Conservation (phyloP, 345 rosid genomes). For the Brassica incana region DNA sequence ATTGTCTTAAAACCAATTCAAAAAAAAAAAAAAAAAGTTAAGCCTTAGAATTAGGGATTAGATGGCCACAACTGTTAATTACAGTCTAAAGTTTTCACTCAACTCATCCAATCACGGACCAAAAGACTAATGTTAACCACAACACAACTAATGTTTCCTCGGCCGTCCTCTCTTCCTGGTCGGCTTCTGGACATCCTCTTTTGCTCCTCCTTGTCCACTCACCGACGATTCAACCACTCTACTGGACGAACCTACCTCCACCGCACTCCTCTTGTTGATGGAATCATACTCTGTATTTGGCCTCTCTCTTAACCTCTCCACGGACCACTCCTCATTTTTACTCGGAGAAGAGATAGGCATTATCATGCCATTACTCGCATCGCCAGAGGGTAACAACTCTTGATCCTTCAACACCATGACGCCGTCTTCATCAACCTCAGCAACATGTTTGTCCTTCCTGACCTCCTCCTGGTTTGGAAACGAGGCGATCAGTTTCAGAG, state of each 20-base stretch:
- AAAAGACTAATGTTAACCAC: not conserved
- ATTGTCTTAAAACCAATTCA: not conserved
- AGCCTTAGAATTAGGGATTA: not conserved
- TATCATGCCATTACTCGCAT: not conserved
- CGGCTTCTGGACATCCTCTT: conserved; percentile 1
- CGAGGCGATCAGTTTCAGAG: conserved; percentile 71
- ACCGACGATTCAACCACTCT: not conserved
- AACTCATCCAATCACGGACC: not conserved
- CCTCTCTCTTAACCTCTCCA: not conserved
- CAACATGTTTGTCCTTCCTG: conserved; percentile 67
- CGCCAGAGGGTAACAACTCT: not conserved
- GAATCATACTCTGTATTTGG: not conserved
- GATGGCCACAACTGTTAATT: not conserved
- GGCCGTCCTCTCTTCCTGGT: conserved; percentile 36
- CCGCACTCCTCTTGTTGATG: too few species aligned
- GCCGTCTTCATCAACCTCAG: not conserved
- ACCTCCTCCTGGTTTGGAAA: conserved; percentile 49
- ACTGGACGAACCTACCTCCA: conserved; percentile 9
- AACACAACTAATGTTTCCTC: conserved; percentile 19
- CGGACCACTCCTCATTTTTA: not conserved
- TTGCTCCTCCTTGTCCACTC: conserved; percentile 1
- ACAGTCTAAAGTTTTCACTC: not conserved
- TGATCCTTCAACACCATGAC: not conserved
- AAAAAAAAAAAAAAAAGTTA: not conserved
- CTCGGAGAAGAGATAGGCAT: not conserved